Percentiles rank a stretch among this genome's conserved stretches.
phyloP scores from a whole-genome alignment of 192 early-diverging fungal genomes.

The Fimicolochytrium jonesii region DNA sequence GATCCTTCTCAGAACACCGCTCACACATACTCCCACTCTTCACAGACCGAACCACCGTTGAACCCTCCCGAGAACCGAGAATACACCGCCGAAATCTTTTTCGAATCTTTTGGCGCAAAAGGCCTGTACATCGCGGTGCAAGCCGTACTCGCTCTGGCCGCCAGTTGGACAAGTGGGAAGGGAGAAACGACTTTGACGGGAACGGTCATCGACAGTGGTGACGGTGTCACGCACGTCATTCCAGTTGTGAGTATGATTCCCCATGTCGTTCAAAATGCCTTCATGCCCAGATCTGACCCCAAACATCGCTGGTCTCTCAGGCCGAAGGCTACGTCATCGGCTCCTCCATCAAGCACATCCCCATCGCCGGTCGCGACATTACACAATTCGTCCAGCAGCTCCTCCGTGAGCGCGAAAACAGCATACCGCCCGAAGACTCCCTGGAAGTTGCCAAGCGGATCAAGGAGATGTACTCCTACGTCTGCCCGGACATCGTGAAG shows the following conservation, averaged over 20 bases:
- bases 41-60: constrained; percentile 93
- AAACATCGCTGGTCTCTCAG: constrained; percentile 47
- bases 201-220: constrained; percentile 97
- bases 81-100: constrained; percentile 98
- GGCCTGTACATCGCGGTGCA: constrained; percentile 99
- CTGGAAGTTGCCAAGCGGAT: constrained; percentile 90
- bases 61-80: constrained; percentile 98
- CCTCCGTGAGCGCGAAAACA: constrained; percentile 91
- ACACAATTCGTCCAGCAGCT: constrained; percentile 98
- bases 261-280: no score
- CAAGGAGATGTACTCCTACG: constrained; percentile 97
- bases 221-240: constrained; percentile 99
- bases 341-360: constrained; percentile 96
- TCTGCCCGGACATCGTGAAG: constrained; percentile 93
- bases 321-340: constrained; percentile 98
- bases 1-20: no score
- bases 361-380: constrained; percentile 97
- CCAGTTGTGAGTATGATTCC: constrained; percentile 86
- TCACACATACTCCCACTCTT: no score
- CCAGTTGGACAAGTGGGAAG: constrained; percentile 87
- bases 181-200: constrained; percentile 89
- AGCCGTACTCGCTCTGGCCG: constrained; percentile 95
- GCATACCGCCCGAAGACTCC: constrained; percentile 95
- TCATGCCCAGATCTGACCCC: no score
- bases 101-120: constrained; percentile 97